These are phyloP conservation scores for Didymella keratinophila DNA, from an alignment of 2,329 filamentous ascomycete genomes.

Conservation along the genomic window DNA sequence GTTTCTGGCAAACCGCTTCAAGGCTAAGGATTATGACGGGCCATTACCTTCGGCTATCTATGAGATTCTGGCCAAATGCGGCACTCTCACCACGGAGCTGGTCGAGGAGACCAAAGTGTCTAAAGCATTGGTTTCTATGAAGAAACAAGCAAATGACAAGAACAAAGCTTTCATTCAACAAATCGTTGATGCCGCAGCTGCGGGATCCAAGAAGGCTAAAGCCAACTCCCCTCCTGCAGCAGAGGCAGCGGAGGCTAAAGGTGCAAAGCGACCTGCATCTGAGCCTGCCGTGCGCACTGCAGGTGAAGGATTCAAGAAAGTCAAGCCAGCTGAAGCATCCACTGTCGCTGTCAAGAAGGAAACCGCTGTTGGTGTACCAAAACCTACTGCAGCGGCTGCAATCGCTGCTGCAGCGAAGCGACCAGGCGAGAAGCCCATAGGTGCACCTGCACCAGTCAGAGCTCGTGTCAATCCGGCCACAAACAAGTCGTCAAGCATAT, in stretches of 20 bases:
- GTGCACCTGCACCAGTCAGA: slow-evolving; percentile 39
- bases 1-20: slow-evolving; percentile 58
- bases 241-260: slow-evolving; percentile 38
- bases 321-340: slow-evolving; percentile 36
- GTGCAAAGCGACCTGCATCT: slow-evolving; percentile 41
- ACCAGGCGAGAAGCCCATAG: slow-evolving; percentile 38
- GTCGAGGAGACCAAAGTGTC: slow-evolving; percentile 71
- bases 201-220: slow-evolving; percentile 52
- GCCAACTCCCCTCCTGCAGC: slow-evolving; percentile 38
- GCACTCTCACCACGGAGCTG: slow-evolving; percentile 66
- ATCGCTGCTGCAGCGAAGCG: slow-evolving; percentile 34
- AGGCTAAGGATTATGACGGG: slow-evolving; percentile 56
- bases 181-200: slow-evolving; percentile 58
- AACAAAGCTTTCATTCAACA: slow-evolving; percentile 68
- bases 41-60: slow-evolving; percentile 53
- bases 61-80: slow-evolving; percentile 67
- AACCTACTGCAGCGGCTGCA: slow-evolving; percentile 21
- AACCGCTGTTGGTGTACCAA: slow-evolving; percentile 15
- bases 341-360: slow-evolving; percentile 32
- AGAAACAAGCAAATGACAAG: slow-evolving; percentile 70
- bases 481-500: slow-evolving; percentile 57
- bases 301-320: slow-evolving; percentile 39
- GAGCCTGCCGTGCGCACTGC: slow-evolving; percentile 30
- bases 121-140: slow-evolving; percentile 68
- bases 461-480: slow-evolving; percentile 48